These are phyloP conservation scores for Cercospora sp. DNA, from an alignment of 2,329 filamentous ascomycete species.

Conservation along the genomic window DNA sequence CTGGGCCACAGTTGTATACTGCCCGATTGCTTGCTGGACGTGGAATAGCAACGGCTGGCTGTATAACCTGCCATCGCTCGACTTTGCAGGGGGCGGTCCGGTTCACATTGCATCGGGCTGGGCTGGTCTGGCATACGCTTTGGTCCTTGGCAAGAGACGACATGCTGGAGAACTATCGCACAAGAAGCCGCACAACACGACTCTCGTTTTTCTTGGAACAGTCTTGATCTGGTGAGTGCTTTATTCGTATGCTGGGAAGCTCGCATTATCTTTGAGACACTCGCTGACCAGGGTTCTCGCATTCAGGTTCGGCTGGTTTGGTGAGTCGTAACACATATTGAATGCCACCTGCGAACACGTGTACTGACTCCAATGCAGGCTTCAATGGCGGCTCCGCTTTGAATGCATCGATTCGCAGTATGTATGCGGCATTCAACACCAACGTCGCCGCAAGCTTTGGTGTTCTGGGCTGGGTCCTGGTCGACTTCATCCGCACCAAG, in stretches of 20 bases:
- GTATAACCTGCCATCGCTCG: constrained; percentile 60
- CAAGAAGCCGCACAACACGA: constrained; percentile 62
- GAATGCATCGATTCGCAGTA: constrained; percentile 55
- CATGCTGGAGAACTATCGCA: constrained; percentile 52
- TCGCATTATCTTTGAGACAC: not conserved
- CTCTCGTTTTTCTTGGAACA: constrained; percentile 64
- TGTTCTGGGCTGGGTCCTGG: constrained; percentile 56
- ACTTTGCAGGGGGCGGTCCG: constrained; percentile 64
- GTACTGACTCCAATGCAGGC: constrained; percentile 27
- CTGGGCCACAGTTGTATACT: constrained; percentile 68
- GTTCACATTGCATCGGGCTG: constrained; percentile 66
- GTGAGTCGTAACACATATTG: not conserved
- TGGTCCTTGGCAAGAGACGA: constrained; percentile 62
- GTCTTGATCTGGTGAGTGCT: constrained; percentile 58
- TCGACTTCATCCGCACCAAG: constrained; percentile 55
- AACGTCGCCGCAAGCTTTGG: constrained; percentile 58
- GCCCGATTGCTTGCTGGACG: constrained; percentile 64
- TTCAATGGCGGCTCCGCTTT: constrained; percentile 60
- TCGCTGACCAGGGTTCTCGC: constrained; percentile 31
- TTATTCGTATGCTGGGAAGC: constrained; percentile 55
- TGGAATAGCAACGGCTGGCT: constrained; percentile 69
- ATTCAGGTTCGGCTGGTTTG: constrained; percentile 57
- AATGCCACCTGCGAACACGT: not conserved
- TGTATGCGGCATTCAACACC: constrained; percentile 60
- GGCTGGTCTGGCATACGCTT: constrained; percentile 63